Conservation (phyloP, 208 protist species). For the Jaenimonas drosophilae region DNA sequence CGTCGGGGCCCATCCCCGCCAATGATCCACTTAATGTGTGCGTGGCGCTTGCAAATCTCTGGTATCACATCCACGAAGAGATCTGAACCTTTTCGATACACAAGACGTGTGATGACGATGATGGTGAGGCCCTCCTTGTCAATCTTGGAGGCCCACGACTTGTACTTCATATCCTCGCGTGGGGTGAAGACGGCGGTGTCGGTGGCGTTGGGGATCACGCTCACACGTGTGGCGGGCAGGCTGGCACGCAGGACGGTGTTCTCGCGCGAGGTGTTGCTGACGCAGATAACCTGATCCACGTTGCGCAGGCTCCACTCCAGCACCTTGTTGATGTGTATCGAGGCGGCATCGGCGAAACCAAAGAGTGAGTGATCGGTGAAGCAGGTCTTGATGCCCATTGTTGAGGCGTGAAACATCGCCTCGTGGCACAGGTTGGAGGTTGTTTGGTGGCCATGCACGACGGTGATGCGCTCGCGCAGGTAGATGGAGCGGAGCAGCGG, state of each 20-base stretch:
- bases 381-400: constrained; percentile 92
- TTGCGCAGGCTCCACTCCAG: constrained; percentile 93
- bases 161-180: constrained; percentile 86
- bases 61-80: constrained; percentile 95
- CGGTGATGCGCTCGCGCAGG: constrained; percentile 93
- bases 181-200: constrained; percentile 88
- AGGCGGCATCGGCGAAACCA: constrained; percentile 93
- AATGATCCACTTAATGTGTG: constrained; percentile 94
- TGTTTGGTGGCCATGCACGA: constrained; percentile 97
- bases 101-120: constrained; percentile 93
- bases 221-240: constrained; percentile 86
- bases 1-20: constrained; percentile 96
- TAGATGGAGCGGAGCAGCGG: constrained; percentile 92
- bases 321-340: constrained; percentile 96
- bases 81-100: constrained; percentile 97
- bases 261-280: constrained; percentile 97
- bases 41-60: constrained; percentile 88
- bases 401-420: constrained; percentile 91
- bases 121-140: constrained; percentile 89
- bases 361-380: constrained; percentile 99
- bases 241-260: constrained; percentile 95
- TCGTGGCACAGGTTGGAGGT: constrained; percentile 95
- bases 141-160: constrained; percentile 79
- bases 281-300: constrained; percentile 96
- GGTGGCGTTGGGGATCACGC: constrained; percentile 98